Percentiles rank a stretch among this genome's conserved stretches.
Evolutionary conservation across 2,329 filamentous ascomycete species (phyloP).

Genomic region (Alternaria postmessia): DNA sequence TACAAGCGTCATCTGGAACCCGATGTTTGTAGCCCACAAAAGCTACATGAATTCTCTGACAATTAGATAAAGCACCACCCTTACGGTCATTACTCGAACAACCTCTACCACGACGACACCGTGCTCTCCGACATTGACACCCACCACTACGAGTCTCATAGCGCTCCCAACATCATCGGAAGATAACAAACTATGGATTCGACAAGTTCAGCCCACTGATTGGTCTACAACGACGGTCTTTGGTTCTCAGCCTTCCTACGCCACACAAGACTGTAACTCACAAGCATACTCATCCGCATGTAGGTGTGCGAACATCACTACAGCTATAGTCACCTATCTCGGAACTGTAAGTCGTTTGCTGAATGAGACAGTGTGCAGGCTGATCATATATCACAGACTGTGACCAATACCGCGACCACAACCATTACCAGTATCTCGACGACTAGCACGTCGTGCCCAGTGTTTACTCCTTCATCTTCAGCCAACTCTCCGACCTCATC

Average conservation of each 20-base stretch:
- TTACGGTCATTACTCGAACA: conserved; percentile 17
- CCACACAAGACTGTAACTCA: conserved; percentile 24
- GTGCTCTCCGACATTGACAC: conserved; percentile 10
- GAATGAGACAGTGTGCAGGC: neutral
- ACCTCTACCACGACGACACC: conserved; percentile 17
- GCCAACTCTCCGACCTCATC: neutral
- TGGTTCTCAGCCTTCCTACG: conserved; percentile 35
- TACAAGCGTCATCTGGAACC: conserved; percentile 34
- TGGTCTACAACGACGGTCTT: conserved; percentile 25
- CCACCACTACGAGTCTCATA: conserved; percentile 5
- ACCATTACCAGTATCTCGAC: conserved; percentile 20
- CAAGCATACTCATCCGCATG: conserved; percentile 38
- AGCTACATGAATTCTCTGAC: neutral
- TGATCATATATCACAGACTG: conserved; percentile 20
- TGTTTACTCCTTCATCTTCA: conserved; percentile 1
- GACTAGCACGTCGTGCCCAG: conserved; percentile 15
- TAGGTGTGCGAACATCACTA: conserved; percentile 32
- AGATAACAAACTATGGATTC: conserved; percentile 7
- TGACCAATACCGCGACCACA: conserved; percentile 22
- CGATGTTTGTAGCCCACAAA: conserved; percentile 26
- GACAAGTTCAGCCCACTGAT: conserved; percentile 17
- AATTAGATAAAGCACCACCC: conserved; percentile 10
- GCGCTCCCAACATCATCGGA: neutral
- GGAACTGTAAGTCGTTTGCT: conserved; percentile 27
- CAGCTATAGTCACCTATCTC: conserved; percentile 23